These are phyloP conservation scores for Talaromyces adpressus DNA, from an alignment of 495 filamentous ascomycete species.

Conservation along the genomic window DNA sequence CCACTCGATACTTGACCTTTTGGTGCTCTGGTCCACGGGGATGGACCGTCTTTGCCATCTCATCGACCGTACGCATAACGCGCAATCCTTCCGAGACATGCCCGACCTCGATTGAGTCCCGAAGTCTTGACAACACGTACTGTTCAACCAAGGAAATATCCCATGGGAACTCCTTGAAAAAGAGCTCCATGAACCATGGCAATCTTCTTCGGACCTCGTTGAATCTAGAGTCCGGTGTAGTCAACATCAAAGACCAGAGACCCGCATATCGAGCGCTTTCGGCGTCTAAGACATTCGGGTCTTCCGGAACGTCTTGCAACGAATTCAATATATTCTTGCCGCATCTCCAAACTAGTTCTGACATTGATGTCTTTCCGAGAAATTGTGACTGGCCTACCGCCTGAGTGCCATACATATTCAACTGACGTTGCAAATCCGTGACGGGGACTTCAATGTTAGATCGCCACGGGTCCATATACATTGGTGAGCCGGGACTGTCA, in stretches of 20 bases:
- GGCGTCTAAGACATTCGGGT: slow-evolving; percentile 32
- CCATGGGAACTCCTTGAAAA: slow-evolving; percentile 51
- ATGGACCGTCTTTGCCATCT: slow-evolving; percentile 48
- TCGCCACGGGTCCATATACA: slow-evolving; percentile 82
- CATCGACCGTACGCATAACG: slow-evolving; percentile 54
- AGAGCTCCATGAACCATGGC: slow-evolving; percentile 59
- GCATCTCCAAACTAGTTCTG: slow-evolving; percentile 66
- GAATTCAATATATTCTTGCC: slow-evolving; percentile 74
- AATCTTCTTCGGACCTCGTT: slow-evolving; percentile 55
- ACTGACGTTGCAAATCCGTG: slow-evolving; percentile 47
- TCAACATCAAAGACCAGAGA: slow-evolving; percentile 70
- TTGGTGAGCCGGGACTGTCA: slow-evolving; percentile 40
- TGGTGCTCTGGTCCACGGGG: slow-evolving; percentile 27
- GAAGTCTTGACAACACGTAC: slow-evolving; percentile 54
- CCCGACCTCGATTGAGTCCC: slow-evolving; percentile 31
- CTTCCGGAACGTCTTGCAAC: slow-evolving; percentile 30
- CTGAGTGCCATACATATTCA: slow-evolving; percentile 57
- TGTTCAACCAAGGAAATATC: slow-evolving; percentile 62
- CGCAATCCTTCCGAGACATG: slow-evolving; percentile 47
- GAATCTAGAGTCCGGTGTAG: slow-evolving; percentile 37
- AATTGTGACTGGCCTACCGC: slow-evolving; percentile 44
- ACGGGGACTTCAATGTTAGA: slow-evolving; percentile 58
- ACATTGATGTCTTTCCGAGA: slow-evolving; percentile 50
- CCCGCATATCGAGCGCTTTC: slow-evolving; percentile 66
- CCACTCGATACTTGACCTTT: slow-evolving; percentile 63